Conservation (phyloP, 2,329 filamentous ascomycete genomes). For the Ceratocystis harringtonii region DNA sequence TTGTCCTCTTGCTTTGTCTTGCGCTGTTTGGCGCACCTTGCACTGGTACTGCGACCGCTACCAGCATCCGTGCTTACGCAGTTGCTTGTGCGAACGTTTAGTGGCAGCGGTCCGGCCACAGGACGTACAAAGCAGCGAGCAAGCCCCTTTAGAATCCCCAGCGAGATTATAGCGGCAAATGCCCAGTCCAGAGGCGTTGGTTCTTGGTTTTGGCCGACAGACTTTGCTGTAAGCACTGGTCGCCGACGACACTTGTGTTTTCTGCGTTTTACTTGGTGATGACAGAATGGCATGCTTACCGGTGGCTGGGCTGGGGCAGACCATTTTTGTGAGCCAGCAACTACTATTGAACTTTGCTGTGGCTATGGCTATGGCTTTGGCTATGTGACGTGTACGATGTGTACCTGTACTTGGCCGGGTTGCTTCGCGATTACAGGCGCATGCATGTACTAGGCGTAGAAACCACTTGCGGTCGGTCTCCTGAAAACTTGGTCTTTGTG, state of each 20-base stretch:
- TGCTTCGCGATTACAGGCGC: neutral
- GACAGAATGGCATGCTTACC: neutral
- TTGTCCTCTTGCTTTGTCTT: neutral
- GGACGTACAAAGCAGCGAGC: neutral
- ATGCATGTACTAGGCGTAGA: neutral
- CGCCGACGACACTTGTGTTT: neutral
- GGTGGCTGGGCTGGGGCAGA: neutral
- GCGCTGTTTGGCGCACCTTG: neutral
- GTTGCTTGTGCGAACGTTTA: neutral
- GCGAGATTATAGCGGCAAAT: neutral
- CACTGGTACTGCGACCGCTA: neutral
- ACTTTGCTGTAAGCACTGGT: neutral
- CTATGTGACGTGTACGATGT: neutral
- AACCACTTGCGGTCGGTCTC: neutral
- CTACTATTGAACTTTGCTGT: neutral
- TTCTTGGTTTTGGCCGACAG: neutral
- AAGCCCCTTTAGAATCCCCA: neutral
- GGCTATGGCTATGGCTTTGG: neutral
- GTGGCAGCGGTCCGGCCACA: neutral
- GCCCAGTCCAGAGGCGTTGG: neutral
- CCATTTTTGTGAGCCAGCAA: neutral
- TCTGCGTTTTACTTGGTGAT: neutral
- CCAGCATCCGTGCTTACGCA: neutral
- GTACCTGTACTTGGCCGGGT: neutral
- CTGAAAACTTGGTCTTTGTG: neutral